Evolutionary conservation across 202 grass and related monocot species (phyloP).

Genomic region (Schoenoplectus tabernaemontani): DNA sequence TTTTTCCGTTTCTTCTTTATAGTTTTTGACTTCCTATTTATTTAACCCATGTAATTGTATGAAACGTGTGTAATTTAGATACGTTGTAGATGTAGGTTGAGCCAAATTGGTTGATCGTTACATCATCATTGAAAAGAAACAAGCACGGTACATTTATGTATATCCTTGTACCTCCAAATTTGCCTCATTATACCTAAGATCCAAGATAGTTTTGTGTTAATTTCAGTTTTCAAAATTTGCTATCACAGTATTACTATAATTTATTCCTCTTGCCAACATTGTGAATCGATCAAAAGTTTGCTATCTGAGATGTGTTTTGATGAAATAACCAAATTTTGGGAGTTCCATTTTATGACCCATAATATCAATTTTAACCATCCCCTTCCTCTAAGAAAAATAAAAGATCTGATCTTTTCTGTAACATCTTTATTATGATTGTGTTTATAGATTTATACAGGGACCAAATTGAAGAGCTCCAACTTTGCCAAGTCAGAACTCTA

Average conservation of each 20-base stretch:
- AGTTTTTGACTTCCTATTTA: background rate
- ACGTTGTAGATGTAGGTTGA: background rate
- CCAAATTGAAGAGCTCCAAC: conserved; percentile 21
- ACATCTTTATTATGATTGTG: background rate
- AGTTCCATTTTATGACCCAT: background rate
- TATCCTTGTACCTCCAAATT: background rate
- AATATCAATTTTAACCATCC: background rate
- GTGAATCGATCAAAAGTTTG: background rate
- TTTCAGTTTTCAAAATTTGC: background rate
- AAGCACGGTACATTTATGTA: background rate
- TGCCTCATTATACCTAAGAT: background rate
- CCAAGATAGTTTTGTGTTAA: background rate
- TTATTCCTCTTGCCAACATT: background rate
- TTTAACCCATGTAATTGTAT: background rate
- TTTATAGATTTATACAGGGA: conserved; percentile 46
- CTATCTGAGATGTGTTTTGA: background rate
- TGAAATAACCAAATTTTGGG: background rate
- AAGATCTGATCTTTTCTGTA: background rate
- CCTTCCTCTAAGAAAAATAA: background rate
- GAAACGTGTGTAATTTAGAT: background rate
- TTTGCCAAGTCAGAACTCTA: conserved; percentile 57
- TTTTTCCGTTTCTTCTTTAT: background rate
- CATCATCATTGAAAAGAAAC: background rate
- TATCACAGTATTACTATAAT: background rate
- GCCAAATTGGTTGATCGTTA: background rate